Conservation (phyloP, 139 green algal genomes). For the Micractinium sp. region DNA sequence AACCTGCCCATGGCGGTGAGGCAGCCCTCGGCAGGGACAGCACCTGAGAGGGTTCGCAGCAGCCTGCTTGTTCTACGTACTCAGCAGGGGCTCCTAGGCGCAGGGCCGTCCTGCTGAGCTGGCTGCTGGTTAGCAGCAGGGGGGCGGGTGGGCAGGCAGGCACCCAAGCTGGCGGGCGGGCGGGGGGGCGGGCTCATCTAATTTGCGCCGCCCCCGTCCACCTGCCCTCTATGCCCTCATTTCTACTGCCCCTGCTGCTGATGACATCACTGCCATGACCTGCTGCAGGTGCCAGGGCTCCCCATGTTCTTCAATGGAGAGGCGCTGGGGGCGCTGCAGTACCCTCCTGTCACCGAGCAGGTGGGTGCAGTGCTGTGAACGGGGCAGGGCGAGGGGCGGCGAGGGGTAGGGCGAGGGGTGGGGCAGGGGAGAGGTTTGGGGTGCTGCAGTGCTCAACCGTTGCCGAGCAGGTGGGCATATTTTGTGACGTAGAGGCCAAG, state of each 20-base stretch:
- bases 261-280: not conserved
- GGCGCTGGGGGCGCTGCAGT: constrained; percentile 69
- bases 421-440: not conserved
- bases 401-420: no score
- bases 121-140: no score
- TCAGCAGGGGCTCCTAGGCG: no score
- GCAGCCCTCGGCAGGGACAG: not conserved
- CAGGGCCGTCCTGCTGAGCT: no score
- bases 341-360: constrained; percentile 77
- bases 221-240: no score
- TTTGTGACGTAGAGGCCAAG: not conserved
- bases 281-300: constrained; percentile 60
- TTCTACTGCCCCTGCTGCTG: no score
- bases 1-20: constrained; percentile 61
- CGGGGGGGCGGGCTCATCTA: no score
- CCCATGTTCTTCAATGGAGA: constrained; percentile 79
- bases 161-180: no score
- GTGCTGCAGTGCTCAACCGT: not conserved
- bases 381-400: no score
- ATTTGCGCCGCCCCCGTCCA: no score
- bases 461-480: not conserved
- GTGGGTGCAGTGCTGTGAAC: constrained; percentile 35
- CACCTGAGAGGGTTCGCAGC: not conserved
- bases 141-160: no score
- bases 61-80: no score